phyloP scores from a whole-genome alignment of 164 flowering plant genomes.

The Santalum album region DNA sequence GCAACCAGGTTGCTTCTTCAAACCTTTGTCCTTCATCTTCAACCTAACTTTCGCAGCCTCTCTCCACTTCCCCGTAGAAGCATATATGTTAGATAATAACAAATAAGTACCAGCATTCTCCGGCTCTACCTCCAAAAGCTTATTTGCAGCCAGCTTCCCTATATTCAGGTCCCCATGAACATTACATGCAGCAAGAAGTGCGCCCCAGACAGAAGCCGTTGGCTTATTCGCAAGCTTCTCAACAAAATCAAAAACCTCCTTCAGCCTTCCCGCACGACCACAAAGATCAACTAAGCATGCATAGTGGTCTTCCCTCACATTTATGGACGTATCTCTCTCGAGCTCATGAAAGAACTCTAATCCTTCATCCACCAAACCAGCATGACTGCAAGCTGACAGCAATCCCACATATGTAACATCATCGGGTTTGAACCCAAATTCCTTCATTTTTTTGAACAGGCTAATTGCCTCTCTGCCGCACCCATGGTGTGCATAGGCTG shows the following conservation, averaged over 20 bases:
- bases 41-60: constrained; percentile 2
- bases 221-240: neutral
- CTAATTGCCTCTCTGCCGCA: neutral
- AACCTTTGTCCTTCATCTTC: neutral
- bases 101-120: neutral
- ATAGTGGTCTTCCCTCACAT: constrained; percentile 2
- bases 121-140: constrained; percentile 1
- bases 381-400: constrained; percentile 1
- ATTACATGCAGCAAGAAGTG: constrained; percentile 3
- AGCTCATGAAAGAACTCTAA: neutral
- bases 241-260: neutral
- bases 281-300: constrained; percentile 2
- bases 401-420: neutral
- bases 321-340: neutral
- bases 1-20: constrained; percentile 5
- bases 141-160: neutral
- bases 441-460: neutral
- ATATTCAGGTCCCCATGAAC: neutral
- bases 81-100: neutral
- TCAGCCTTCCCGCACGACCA: constrained; percentile 4
- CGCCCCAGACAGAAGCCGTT: neutral
- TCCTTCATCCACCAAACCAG: constrained; percentile 5
- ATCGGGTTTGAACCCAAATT: constrained; percentile 1
- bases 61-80: neutral
- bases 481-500: constrained; percentile 3